Percentiles rank a stretch among this genome's conserved stretches.
phyloP scores from a whole-genome alignment of 2,329 filamentous ascomycete genomes.

The Domatiomyces catenatus region DNA sequence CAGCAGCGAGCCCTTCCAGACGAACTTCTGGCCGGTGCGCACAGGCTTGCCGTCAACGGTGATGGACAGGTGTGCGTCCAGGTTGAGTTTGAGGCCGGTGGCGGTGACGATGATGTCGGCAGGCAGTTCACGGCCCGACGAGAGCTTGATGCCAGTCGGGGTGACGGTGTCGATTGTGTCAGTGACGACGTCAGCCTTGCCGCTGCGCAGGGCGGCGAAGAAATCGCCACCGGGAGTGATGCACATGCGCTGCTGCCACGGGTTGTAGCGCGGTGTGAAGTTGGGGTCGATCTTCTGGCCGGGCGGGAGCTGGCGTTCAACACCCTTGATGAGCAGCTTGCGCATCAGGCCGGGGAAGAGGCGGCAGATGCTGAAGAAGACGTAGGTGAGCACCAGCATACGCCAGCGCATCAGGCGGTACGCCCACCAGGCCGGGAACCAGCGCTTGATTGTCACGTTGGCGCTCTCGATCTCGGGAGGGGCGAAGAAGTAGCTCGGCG shows the following conservation, averaged over 20 bases:
- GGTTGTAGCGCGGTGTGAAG: conserved; percentile 40
- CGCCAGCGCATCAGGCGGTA: conserved; percentile 12
- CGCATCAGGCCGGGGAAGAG: conserved; percentile 10
- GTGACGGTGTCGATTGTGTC: conserved; percentile 39
- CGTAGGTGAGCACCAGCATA: conserved; percentile 9
- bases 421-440: conserved; percentile 10
- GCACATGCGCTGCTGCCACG: conserved; percentile 63
- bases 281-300: conserved; percentile 41
- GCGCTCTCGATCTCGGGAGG: conserved; percentile 9
- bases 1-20: conserved; percentile 31
- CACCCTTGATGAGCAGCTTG: conserved; percentile 8
- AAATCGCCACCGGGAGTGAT: conserved; percentile 41
- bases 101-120: conserved; percentile 32
- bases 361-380: conserved; percentile 15
- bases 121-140: conserved; percentile 26
- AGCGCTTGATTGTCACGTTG: conserved; percentile 9
- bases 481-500: conserved; percentile 51
- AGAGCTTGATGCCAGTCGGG: conserved; percentile 33
- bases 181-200: conserved; percentile 40
- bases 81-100: conserved; percentile 28
- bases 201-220: conserved; percentile 36
- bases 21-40: conserved; percentile 22
- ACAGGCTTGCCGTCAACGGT: conserved; percentile 24
- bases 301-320: conserved; percentile 11
- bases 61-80: conserved; percentile 24